These are phyloP conservation scores for Diplodia intermedia DNA, from an alignment of 2,329 filamentous ascomycete species.

Conservation along the genomic window DNA sequence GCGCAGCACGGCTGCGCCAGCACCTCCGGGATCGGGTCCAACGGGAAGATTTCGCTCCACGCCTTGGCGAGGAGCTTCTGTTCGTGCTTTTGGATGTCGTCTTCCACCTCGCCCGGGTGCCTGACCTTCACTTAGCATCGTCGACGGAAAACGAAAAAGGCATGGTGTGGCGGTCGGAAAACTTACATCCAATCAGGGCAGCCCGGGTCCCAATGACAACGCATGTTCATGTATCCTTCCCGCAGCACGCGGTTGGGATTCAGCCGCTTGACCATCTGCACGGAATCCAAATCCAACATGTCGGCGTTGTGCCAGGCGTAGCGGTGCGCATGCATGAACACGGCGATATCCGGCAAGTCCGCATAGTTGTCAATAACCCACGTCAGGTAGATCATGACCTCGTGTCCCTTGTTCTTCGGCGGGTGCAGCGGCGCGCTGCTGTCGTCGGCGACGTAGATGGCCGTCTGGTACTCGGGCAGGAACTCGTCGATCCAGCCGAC, in stretches of 20 bases:
- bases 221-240: conserved; percentile 63
- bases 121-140: conserved; percentile 1
- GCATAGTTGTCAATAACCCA: conserved; percentile 70
- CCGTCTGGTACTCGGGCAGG: conserved; percentile 56
- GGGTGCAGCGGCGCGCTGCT: conserved; percentile 55
- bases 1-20: conserved; percentile 69
- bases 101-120: conserved; percentile 52
- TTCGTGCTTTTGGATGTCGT: conserved; percentile 52
- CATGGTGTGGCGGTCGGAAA: too few species aligned
- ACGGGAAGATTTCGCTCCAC: conserved; percentile 58
- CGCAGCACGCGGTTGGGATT: conserved; percentile 55
- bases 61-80: conserved; percentile 53
- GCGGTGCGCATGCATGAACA: conserved; percentile 69
- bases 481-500: conserved; percentile 62
- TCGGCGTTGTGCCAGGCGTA: conserved; percentile 66
- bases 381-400: conserved; percentile 67
- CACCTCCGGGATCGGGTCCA: conserved; percentile 56
- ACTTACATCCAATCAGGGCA: conserved; percentile 60
- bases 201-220: conserved; percentile 62
- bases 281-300: conserved; percentile 53
- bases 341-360: conserved; percentile 62
- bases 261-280: conserved; percentile 54
- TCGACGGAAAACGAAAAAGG: too few species aligned
- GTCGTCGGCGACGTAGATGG: conserved; percentile 62
- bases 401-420: conserved; percentile 66